Base-by-base conservation (phyloP, 805 yeast species). In the Wickerhamiella lipophila region DNA sequence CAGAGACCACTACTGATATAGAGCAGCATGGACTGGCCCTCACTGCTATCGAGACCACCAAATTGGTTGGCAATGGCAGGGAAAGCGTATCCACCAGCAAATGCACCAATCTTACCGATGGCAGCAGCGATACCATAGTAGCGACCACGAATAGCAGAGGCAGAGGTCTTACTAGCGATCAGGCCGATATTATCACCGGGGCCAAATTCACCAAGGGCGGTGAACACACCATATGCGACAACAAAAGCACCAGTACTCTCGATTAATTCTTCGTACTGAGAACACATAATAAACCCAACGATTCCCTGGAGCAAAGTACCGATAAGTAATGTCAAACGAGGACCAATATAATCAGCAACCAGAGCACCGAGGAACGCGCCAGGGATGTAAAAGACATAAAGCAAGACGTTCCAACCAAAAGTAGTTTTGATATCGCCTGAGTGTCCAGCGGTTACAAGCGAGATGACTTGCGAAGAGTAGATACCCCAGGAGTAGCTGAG, bases 71-170 rank as follows among this genome's bases (percentile, higher is more conserved):
- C 78, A 59, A 88, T 81, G 44, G 78, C 75, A 39, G 96, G 95
- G 76, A 89, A 89, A 27, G 82, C 81, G 60, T 80, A 86, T 42
- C 92, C 80, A 49, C 96, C 96, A 26, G 80, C 83, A 61, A 88
- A 87, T 1, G 95, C 96, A 62, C 96, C 96, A 52, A 85, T 70
- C 65, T 88, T 88, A 60, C 95, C 96, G 48, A 79, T 58, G 22
- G 95, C 95, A 50, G 96, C 95, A 40, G 94, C 89, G 57, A 86
- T 72, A 58, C 92, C 92, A 62, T 88, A 88, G 67, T 82, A 84
- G 58, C 83, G 83, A 51, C 96, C 96, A 69, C 96, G 79, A 50
- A 87, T 75, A 19, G 95, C 79, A 8, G 95, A 80, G 41, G 95
- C 82, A 42, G 80, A 74, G 6, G 95, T 81, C 67, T 87, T 87